These are phyloP conservation scores for Aspergillus felis DNA, from an alignment of 2,329 filamentous ascomycete genomes.

Conservation along the genomic window DNA sequence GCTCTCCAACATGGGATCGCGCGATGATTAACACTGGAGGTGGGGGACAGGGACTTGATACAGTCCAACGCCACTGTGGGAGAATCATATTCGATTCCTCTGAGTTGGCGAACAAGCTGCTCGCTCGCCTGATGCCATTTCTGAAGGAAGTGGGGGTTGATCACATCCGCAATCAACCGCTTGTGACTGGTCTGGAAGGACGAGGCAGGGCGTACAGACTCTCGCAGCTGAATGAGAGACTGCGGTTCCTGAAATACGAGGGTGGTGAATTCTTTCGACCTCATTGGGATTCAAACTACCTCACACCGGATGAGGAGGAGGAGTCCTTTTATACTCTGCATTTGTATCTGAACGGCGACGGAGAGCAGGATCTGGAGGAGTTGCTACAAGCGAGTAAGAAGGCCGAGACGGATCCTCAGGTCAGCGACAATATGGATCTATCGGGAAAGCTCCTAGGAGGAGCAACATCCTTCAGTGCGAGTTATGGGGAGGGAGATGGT, in stretches of 20 bases:
- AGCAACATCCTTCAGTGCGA: constrained; percentile 50
- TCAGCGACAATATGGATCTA: constrained; percentile 19
- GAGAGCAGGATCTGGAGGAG: constrained; percentile 31
- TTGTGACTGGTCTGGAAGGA: constrained; percentile 43
- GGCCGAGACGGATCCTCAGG: constrained; percentile 9
- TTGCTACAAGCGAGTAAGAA: constrained; percentile 18
- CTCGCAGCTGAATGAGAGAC: constrained; percentile 62
- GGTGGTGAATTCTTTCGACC: constrained; percentile 69
- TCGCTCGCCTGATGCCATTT: constrained; percentile 51
- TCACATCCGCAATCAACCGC: constrained; percentile 30
- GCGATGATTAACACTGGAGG: constrained; percentile 65
- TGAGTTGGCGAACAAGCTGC: constrained; percentile 60
- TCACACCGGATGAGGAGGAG: constrained; percentile 51
- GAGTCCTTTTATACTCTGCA: constrained; percentile 54
- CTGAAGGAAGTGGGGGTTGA: constrained; percentile 49
- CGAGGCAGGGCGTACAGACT: constrained; percentile 37
- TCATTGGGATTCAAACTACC: constrained; percentile 66
- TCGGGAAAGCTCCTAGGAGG: constrained; percentile 46
- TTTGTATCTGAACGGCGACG: constrained; percentile 51
- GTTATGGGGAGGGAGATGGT: constrained; percentile 28
- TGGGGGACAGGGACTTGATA: constrained; percentile 56
- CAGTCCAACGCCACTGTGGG: constrained; percentile 64
- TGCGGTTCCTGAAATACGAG: constrained; percentile 72
- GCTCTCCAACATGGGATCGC: constrained; percentile 54
- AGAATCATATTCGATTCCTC: constrained; percentile 71